These are phyloP conservation scores for Ephemerocybe angulata DNA, from an alignment of 768 basidiomycete genomes.

Conservation along the genomic window DNA sequence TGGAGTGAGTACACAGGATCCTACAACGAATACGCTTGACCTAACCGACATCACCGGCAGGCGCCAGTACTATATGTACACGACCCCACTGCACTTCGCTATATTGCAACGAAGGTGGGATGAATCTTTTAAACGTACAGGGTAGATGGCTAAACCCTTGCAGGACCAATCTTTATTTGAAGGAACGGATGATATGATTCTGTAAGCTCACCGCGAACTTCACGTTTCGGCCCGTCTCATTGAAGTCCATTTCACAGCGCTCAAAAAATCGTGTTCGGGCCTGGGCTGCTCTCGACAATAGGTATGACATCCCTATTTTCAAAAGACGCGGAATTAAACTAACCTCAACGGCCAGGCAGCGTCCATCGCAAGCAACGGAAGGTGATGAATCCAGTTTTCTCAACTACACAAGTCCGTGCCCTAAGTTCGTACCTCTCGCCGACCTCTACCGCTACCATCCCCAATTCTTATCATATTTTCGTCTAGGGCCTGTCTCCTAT, in stretches of 20 bases:
- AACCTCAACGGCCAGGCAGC: constrained; percentile 26
- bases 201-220: neutral
- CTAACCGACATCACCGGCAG: neutral
- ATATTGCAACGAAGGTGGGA: neutral
- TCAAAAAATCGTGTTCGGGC: constrained; percentile 11
- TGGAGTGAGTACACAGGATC: neutral
- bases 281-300: constrained; percentile 15
- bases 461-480: neutral
- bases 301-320: constrained; percentile 10
- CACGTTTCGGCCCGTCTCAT: neutral
- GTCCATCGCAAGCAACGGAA: constrained; percentile 38
- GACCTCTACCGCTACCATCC: neutral
- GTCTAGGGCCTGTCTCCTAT: neutral
- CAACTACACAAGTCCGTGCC: constrained; percentile 30
- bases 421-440: constrained; percentile 26
- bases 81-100: neutral
- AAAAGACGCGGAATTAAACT: neutral
- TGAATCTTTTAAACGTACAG: neutral
- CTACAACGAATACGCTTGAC: neutral
- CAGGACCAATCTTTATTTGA: neutral
- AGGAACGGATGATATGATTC: neutral
- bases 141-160: neutral
- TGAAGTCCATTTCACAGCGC: neutral
- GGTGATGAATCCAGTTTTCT: constrained; percentile 36
- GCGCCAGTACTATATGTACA: neutral